Evolutionary conservation across 73 alveolate species (phyloP).

Genomic region (Paramecium sonneborni): DNA sequence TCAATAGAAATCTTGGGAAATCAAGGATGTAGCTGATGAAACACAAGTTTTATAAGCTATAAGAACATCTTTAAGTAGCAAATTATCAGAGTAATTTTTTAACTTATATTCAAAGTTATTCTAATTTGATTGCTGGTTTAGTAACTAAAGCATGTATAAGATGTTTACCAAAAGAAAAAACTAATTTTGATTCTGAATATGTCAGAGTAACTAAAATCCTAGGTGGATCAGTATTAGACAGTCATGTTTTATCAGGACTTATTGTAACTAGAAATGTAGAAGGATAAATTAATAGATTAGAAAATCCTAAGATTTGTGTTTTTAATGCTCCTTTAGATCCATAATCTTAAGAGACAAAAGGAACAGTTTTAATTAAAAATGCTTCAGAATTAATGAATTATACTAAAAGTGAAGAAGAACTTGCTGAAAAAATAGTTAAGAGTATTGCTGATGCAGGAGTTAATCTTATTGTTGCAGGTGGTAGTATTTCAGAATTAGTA

Average conservation of each 20-base stretch:
- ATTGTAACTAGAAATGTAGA: conserved; percentile 86
- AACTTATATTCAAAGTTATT: background rate
- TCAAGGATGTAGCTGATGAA: conserved; percentile 81
- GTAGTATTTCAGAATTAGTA: conserved; percentile 92
- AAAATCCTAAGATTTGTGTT: conserved; percentile 94
- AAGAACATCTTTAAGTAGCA: conserved; percentile 90
- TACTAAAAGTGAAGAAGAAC: conserved; percentile 97
- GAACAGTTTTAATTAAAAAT: conserved; percentile 93
- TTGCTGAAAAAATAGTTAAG: conserved; percentile 87
- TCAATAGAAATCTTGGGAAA: conserved; percentile 75
- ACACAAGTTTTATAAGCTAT: conserved; percentile 83
- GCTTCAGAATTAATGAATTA: conserved; percentile 97
- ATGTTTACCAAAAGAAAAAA: conserved; percentile 80
- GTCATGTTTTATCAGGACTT: conserved; percentile 92
- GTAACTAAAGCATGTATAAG: conserved; percentile 64
- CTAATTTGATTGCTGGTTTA: conserved; percentile 52
- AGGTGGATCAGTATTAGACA: conserved; percentile 94
- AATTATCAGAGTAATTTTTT: conserved; percentile 69
- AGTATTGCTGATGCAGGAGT: conserved; percentile 96
- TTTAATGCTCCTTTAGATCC: conserved; percentile 95
- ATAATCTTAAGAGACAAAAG: conserved; percentile 97
- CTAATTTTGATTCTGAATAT: conserved; percentile 92
- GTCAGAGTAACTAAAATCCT: conserved; percentile 94
- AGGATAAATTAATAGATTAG: conserved; percentile 89
- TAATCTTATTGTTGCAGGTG: conserved; percentile 93